A percentile compares a stretch with the other conserved stretches of the same genome.
Conservation (phyloP, 352 stramenopile species). For the Globisporangium irregulare region DNA sequence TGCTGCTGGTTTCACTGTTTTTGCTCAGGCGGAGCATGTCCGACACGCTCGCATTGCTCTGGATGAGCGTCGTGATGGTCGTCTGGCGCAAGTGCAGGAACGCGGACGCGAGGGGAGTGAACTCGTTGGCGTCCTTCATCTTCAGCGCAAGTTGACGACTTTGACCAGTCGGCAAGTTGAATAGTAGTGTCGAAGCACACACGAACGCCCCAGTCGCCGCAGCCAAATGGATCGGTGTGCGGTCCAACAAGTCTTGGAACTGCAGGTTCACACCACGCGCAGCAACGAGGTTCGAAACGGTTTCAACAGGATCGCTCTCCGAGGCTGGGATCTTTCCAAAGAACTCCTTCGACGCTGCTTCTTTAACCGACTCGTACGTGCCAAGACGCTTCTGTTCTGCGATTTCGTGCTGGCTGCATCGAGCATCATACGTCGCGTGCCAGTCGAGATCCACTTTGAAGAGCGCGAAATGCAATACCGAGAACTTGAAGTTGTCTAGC, state of each 20-base stretch:
- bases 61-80: slow-evolving; percentile 70
- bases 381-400: slow-evolving; percentile 22
- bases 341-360: slow-evolving; percentile 30
- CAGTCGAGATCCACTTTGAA: slow-evolving; percentile 69
- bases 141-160: slow-evolving; percentile 13
- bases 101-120: slow-evolving; percentile 54
- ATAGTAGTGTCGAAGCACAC: slow-evolving; percentile 53
- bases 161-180: slow-evolving; percentile 1
- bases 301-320: slow-evolving; percentile 67
- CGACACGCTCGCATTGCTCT: slow-evolving; percentile 50
- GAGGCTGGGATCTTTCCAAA: slow-evolving; percentile 33
- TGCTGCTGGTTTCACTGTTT: slow-evolving; percentile 25
- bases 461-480: slow-evolving; percentile 56
- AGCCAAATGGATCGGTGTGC: slow-evolving; percentile 57
- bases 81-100: slow-evolving; percentile 56
- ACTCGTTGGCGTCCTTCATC: slow-evolving; percentile 25
- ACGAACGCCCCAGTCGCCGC: slow-evolving; percentile 68
- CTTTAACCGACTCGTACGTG: slow-evolving; percentile 47
- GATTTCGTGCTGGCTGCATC: slow-evolving; percentile 37
- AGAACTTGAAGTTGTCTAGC: slow-evolving; percentile 51
- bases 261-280: slow-evolving; percentile 38
- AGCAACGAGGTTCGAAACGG: slow-evolving; percentile 58
- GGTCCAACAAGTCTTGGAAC: slow-evolving; percentile 37
- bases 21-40: slow-evolving; percentile 41
- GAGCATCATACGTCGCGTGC: slow-evolving; percentile 47